phyloP scores from a whole-genome alignment of 306 rosid species.

The Vigna unguiculata region DNA sequence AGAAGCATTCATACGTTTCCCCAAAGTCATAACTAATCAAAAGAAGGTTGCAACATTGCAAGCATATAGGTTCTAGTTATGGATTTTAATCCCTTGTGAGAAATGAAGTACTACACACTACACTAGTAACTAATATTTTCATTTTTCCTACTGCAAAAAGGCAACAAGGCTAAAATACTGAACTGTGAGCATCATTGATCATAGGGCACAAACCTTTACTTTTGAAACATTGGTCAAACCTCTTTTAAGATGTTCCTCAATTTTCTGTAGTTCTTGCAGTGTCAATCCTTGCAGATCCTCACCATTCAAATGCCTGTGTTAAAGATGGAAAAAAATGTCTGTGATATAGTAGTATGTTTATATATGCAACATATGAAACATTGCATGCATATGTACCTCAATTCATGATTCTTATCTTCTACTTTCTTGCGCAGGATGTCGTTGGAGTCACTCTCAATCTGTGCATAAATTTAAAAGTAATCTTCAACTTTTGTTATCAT shows the following conservation, averaged over 20 bases:
- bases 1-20: background rate
- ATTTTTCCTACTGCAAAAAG: background rate
- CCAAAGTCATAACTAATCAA: background rate
- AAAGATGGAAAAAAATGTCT: background rate
- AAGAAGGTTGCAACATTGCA: background rate
- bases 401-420: constrained; percentile 45
- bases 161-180: background rate
- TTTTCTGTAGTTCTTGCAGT: constrained; percentile 44
- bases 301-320: constrained; percentile 49
- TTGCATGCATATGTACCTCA: constrained; percentile 42
- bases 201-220: constrained; percentile 43
- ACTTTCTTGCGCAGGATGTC: constrained; percentile 40
- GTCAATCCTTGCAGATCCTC: constrained; percentile 49
- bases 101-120: constrained; percentile 15
- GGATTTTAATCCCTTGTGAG: constrained; percentile 9
- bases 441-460: constrained; percentile 39
- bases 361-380: background rate
- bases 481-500: background rate
- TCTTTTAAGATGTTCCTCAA: constrained; percentile 43
- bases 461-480: background rate
- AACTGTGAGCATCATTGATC: background rate
- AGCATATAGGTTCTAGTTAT: background rate
- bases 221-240: constrained; percentile 44
- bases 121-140: background rate
- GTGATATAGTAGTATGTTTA: background rate